Evolutionary conservation across 1,284 basidiomycete genomes (phyloP).

Genomic region (Pseudozyma flocculosa): DNA sequence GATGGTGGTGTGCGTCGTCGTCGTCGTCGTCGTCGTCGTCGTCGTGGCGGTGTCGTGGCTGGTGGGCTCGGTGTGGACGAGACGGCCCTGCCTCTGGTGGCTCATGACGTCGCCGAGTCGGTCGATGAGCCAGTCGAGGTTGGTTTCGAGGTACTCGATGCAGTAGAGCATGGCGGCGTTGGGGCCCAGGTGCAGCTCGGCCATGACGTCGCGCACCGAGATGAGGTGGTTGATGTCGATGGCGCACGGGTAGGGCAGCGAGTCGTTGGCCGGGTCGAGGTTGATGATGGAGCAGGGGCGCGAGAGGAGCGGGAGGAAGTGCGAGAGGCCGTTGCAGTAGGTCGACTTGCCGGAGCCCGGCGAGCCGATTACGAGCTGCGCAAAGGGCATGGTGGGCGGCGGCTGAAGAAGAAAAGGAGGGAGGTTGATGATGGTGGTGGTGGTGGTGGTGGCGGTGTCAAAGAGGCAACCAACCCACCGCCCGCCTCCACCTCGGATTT

Average conservation of each 20-base stretch:
- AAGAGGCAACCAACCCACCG: too few species aligned
- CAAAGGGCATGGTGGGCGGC: conserved; percentile 30
- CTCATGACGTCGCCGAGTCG: conserved; percentile 62
- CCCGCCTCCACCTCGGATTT: too few species aligned
- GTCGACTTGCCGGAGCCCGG: conserved; percentile 55
- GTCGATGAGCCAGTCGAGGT: conserved; percentile 85
- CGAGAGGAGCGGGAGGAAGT: conserved; percentile 79
- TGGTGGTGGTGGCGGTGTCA: background rate
- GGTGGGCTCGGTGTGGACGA: background rate
- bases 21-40: too few species aligned
- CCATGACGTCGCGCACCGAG: conserved; percentile 84
- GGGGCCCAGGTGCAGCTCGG: conserved; percentile 80
- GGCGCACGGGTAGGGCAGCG: conserved; percentile 84
- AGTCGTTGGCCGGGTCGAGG: conserved; percentile 90
- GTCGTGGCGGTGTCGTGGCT: too few species aligned
- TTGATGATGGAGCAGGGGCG: conserved; percentile 88
- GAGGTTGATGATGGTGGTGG: background rate
- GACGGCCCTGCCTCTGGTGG: conserved; percentile 16
- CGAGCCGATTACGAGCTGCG: conserved; percentile 46
- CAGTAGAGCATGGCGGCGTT: conserved; percentile 97
- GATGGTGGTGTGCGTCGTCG: too few species aligned
- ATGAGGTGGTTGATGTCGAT: conserved; percentile 84
- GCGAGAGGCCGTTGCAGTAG: conserved; percentile 43
- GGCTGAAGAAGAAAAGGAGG: background rate
- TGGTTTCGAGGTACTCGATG: conserved; percentile 94